phyloP scores from a whole-genome alignment of 2,329 filamentous ascomycete genomes.

The Cladosporium sp. region DNA sequence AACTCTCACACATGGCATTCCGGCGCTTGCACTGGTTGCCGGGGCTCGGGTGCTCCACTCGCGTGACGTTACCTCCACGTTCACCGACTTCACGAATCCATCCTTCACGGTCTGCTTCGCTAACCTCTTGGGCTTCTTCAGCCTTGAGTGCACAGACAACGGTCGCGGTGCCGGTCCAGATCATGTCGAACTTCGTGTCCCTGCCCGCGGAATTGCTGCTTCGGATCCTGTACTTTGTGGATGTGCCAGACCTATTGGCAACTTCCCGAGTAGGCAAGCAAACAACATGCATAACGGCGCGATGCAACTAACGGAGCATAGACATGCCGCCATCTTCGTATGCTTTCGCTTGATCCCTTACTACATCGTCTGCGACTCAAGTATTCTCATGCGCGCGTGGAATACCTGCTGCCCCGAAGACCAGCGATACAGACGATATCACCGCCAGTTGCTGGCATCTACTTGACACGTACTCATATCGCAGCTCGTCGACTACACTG shows the following conservation, averaged over 20 bases:
- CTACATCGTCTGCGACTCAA: conserved; percentile 64
- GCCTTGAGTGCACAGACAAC: conserved; percentile 4
- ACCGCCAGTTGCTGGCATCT: conserved; percentile 64
- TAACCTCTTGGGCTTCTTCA: neutral
- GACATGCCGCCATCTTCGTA: conserved; percentile 63
- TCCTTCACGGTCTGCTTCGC: neutral
- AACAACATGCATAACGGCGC: neutral
- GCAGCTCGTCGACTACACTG: conserved; percentile 64
- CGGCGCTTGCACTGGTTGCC: conserved; percentile 14
- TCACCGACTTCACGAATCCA: conserved; percentile 7
- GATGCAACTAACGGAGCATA: conserved; percentile 33
- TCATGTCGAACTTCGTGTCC: neutral
- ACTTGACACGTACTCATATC: conserved; percentile 65
- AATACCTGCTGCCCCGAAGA: conserved; percentile 57
- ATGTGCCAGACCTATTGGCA: conserved; percentile 48
- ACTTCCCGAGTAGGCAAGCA: conserved; percentile 40
- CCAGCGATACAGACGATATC: conserved; percentile 61
- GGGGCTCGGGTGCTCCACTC: neutral
- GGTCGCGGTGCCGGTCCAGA: neutral
- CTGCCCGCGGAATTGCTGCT: conserved; percentile 49
- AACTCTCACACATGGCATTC: conserved; percentile 14
- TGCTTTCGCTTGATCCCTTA: conserved; percentile 64
- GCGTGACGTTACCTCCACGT: conserved; percentile 7
- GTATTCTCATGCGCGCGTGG: conserved; percentile 55
- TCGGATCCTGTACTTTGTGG: conserved; percentile 46